phyloP scores from a whole-genome alignment of 805 yeast species.

The Starmerella riodocensis region DNA sequence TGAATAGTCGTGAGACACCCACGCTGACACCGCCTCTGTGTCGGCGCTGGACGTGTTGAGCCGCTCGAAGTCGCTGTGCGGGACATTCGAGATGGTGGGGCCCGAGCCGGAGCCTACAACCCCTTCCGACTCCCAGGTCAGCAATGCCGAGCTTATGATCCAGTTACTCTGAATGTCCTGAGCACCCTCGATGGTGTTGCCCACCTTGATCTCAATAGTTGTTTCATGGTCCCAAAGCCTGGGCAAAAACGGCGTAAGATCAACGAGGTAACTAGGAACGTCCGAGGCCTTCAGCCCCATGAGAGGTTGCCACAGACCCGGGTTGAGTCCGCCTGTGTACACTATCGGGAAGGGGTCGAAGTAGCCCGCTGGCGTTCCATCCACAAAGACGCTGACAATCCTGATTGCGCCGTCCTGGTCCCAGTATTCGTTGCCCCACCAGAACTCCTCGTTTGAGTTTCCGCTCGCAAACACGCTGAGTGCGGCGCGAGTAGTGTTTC shows the following conservation, averaged over 20 bases:
- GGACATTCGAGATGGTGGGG: too few species aligned
- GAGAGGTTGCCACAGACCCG: slow-evolving; percentile 67
- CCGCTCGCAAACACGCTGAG: slow-evolving; percentile 55
- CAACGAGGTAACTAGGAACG: slow-evolving; percentile 52
- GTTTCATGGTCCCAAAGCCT: slow-evolving; percentile 40
- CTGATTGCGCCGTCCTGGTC: slow-evolving; percentile 29
- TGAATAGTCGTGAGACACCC: background rate
- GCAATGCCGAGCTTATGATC: slow-evolving; percentile 24
- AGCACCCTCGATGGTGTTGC: slow-evolving; percentile 15
- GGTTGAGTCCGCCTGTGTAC: slow-evolving; percentile 70
- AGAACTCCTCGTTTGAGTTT: slow-evolving; percentile 66
- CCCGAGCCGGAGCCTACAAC: slow-evolving; percentile 23
- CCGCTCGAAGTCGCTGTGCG: background rate
- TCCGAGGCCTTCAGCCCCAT: slow-evolving; percentile 68
- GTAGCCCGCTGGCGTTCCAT: slow-evolving; percentile 45
- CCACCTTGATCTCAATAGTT: slow-evolving; percentile 42
- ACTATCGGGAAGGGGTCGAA: slow-evolving; percentile 58
- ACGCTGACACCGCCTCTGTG: slow-evolving; percentile 1
- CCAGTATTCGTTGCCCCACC: slow-evolving; percentile 35
- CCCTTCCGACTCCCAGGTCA: slow-evolving; percentile 23
- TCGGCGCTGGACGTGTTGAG: background rate
- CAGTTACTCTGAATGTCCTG: slow-evolving; percentile 19
- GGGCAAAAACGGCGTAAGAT: slow-evolving; percentile 58
- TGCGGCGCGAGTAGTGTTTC: slow-evolving; percentile 45
- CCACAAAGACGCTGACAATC: slow-evolving; percentile 46